Percentiles rank a stretch among this genome's conserved stretches.
These are phyloP conservation scores for Hypoxylon fuscum DNA, from an alignment of 495 filamentous ascomycete genomes.

Conservation along the genomic window DNA sequence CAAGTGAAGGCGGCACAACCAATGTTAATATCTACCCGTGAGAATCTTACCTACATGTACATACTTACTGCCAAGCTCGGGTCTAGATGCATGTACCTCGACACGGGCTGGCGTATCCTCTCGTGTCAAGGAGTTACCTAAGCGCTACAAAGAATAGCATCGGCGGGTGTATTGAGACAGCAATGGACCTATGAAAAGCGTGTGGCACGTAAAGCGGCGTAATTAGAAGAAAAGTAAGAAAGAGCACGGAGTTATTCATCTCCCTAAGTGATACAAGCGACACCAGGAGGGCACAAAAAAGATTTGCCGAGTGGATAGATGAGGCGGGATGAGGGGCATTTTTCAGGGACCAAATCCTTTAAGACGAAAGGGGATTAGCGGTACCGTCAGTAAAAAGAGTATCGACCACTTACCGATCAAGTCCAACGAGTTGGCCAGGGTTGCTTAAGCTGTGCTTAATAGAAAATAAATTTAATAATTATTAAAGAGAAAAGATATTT, in stretches of 20 bases:
- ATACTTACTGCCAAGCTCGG: too few species aligned
- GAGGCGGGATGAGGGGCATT: slow-evolving; percentile 40
- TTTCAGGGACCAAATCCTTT: slow-evolving; percentile 41
- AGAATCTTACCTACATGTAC: background rate
- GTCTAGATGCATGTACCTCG: slow-evolving; percentile 7
- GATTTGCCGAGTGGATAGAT: slow-evolving; percentile 38
- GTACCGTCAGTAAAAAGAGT: slow-evolving; percentile 12
- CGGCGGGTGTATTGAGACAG: slow-evolving; percentile 6
- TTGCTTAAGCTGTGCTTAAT: too few species aligned
- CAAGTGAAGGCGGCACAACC: too few species aligned
- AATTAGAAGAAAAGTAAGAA: too few species aligned
- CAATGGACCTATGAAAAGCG: slow-evolving; percentile 17
- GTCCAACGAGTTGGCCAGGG: slow-evolving; percentile 22
- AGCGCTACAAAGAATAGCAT: slow-evolving; percentile 11
- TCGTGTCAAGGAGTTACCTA: slow-evolving; percentile 31
- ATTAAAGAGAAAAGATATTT: too few species aligned
- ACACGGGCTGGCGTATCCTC: slow-evolving; percentile 6
- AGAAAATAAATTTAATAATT: too few species aligned
- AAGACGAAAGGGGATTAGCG: slow-evolving; percentile 18
- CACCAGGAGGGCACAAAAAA: slow-evolving; percentile 13
- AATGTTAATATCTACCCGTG: background rate
- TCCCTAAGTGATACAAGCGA: too few species aligned
- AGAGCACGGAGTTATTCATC: slow-evolving; percentile 35
- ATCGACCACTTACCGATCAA: slow-evolving; percentile 27
- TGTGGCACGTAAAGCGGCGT: background rate